These are phyloP conservation scores for Botrytis fabae DNA, from an alignment of 2,329 filamentous ascomycete species.

Conservation along the genomic window DNA sequence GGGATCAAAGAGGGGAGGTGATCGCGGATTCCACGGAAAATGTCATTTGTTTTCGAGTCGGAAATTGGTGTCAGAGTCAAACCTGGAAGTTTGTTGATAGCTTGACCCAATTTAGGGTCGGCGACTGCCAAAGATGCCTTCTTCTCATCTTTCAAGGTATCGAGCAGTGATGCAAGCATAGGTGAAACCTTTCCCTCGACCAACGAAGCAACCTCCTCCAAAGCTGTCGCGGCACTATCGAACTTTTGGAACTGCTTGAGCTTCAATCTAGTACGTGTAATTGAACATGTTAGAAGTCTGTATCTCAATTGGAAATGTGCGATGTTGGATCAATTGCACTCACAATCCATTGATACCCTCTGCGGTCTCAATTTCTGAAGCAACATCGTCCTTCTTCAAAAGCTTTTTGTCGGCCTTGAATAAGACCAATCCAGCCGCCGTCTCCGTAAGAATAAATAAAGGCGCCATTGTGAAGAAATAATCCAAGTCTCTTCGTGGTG, in stretches of 20 bases:
- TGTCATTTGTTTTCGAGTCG: slow-evolving; percentile 78
- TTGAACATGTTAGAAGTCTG: slow-evolving; percentile 29
- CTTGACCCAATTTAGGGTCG: slow-evolving; percentile 86
- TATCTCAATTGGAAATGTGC: slow-evolving; percentile 17
- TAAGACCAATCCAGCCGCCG: slow-evolving; percentile 84
- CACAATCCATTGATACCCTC: slow-evolving; percentile 86
- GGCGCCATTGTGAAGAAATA: slow-evolving; percentile 61
- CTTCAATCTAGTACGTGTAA: slow-evolving; percentile 64
- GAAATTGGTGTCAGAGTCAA: slow-evolving; percentile 82
- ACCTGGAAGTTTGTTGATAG: slow-evolving; percentile 88
- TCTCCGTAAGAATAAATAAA: slow-evolving; percentile 90
- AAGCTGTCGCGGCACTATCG: slow-evolving; percentile 84
- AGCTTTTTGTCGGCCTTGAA: slow-evolving; percentile 99
- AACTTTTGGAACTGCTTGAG: slow-evolving; percentile 98
- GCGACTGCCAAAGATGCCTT: slow-evolving; percentile 93
- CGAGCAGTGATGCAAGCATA: slow-evolving; percentile 77
- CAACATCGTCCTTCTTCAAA: slow-evolving; percentile 80
- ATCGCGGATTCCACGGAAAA: slow-evolving; percentile 92
- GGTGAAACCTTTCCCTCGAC: slow-evolving; percentile 94
- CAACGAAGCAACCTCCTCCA: slow-evolving; percentile 86
- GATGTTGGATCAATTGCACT: slow-evolving; percentile 45
- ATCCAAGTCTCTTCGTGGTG: slow-evolving; percentile 25
- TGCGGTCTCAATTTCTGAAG: slow-evolving; percentile 71
- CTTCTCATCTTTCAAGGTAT: slow-evolving; percentile 94
- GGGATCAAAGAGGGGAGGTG: slow-evolving; percentile 89